phyloP scores from a whole-genome alignment of 2,329 filamentous ascomycete species.

The Aureobasidium sp. region DNA sequence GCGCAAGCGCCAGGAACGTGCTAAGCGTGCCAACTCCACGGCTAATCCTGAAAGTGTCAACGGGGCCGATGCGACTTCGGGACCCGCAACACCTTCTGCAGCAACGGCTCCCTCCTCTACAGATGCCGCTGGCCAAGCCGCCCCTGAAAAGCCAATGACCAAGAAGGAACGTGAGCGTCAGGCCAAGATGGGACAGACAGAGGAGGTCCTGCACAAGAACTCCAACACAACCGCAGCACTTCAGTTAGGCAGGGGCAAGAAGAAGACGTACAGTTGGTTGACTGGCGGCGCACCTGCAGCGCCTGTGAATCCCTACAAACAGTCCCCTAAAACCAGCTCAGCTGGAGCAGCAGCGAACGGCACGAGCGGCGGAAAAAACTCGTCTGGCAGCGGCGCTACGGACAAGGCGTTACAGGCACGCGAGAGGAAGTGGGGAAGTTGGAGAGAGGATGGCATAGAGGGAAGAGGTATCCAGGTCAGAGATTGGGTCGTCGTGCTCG shows the following conservation, averaged over 20 bases:
- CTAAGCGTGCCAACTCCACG: constrained; percentile 23
- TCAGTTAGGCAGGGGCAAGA: constrained; percentile 60
- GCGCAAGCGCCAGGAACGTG: constrained; percentile 39
- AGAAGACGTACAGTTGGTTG: constrained; percentile 73
- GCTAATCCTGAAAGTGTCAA: constrained; percentile 8
- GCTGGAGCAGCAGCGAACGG: constrained; percentile 5
- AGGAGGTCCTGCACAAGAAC: constrained; percentile 70
- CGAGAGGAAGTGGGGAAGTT: constrained; percentile 31
- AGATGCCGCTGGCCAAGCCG: constrained; percentile 34
- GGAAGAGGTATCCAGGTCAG: constrained; percentile 75
- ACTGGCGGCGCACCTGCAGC: constrained; percentile 51
- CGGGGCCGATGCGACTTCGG: constrained; percentile 17
- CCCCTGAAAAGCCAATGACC: constrained; percentile 60
- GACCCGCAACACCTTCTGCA: constrained; percentile 26
- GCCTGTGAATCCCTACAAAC: constrained; percentile 41
- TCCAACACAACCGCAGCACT: constrained; percentile 78
- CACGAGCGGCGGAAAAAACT: neutral
- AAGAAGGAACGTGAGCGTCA: constrained; percentile 84
- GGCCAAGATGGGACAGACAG: constrained; percentile 63
- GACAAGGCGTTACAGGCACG: constrained; percentile 18
- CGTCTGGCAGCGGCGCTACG: neutral
- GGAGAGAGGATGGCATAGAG: constrained; percentile 65
- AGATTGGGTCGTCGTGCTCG: constrained; percentile 73
- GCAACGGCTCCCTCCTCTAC: constrained; percentile 30
- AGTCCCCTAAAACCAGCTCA: constrained; percentile 21